Evolutionary conservation across 129 eudicot genomes (phyloP).

Genomic region (Flaveria linearis): DNA sequence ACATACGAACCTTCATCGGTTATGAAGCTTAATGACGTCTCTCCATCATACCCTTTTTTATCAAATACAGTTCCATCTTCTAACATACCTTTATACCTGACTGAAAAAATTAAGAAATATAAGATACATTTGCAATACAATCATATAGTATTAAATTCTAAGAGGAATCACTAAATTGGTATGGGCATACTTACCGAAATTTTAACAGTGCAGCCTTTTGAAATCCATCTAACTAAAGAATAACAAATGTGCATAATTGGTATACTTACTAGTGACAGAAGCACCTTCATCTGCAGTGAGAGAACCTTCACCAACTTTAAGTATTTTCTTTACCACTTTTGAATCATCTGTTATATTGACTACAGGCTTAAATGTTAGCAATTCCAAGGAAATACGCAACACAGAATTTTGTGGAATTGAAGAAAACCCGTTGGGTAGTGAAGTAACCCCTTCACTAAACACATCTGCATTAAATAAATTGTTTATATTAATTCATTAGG

Average conservation of each 20-base stretch:
- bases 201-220: background rate
- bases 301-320: constrained; percentile 62
- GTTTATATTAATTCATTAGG: background rate
- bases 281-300: constrained; percentile 66
- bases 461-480: constrained; percentile 45
- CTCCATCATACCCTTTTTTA: constrained; percentile 63
- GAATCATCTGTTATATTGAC: constrained; percentile 53
- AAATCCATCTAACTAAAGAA: background rate
- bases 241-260: constrained; percentile 3
- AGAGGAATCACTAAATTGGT: background rate
- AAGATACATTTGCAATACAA: background rate
- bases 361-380: constrained; percentile 56
- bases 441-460: constrained; percentile 35
- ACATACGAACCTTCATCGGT: constrained; percentile 65
- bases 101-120: constrained; percentile 29
- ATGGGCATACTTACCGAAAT: background rate
- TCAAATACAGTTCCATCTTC: constrained; percentile 66
- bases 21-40: constrained; percentile 43
- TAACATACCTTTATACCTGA: constrained; percentile 56
- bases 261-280: constrained; percentile 53
- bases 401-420: constrained; percentile 47
- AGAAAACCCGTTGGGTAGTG: constrained; percentile 19
- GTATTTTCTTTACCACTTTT: constrained; percentile 60
- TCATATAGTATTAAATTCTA: background rate
- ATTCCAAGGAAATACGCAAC: constrained; percentile 44